Evolutionary conservation across 2,329 filamentous ascomycete genomes (phyloP).

Genomic region (Aspergillus alliaceus): DNA sequence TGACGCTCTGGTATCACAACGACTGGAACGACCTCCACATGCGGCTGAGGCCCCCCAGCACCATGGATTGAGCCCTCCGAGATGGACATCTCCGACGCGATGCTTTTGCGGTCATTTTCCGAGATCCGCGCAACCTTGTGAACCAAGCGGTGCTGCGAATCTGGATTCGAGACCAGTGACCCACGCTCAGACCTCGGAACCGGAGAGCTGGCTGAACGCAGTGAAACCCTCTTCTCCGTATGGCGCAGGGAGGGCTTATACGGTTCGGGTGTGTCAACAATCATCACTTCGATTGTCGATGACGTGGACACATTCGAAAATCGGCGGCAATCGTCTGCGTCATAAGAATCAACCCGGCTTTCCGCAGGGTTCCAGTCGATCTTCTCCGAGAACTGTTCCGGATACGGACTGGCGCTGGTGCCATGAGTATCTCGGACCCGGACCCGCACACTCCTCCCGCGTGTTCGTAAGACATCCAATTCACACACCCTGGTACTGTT

Average conservation of each 20-base stretch:
- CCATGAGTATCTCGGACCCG: constrained; percentile 30
- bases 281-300: constrained; percentile 58
- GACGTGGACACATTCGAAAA: constrained; percentile 53
- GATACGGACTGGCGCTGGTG: constrained; percentile 34
- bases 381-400: constrained; percentile 50
- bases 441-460: constrained; percentile 34
- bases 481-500: constrained; percentile 14
- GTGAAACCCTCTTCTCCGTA: constrained; percentile 53
- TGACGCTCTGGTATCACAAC: constrained; percentile 49
- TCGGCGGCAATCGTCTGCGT: constrained; percentile 37
- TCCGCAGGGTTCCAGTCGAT: constrained; percentile 50
- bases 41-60: constrained; percentile 25
- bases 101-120: constrained; percentile 46
- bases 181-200: constrained; percentile 45
- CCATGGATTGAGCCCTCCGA: constrained; percentile 34
- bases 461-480: constrained; percentile 23
- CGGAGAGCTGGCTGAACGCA: constrained; percentile 50
- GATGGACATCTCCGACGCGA: constrained; percentile 43
- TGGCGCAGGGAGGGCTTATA: constrained; percentile 52
- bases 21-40: constrained; percentile 46
- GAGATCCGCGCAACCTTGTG: constrained; percentile 53
- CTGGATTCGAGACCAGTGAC: constrained; percentile 44
- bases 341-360: constrained; percentile 26
- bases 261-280: constrained; percentile 52
- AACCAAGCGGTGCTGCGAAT: constrained; percentile 49